Conservation (phyloP, 768 basidiomycete genomes). For the Daedalea quercina region DNA sequence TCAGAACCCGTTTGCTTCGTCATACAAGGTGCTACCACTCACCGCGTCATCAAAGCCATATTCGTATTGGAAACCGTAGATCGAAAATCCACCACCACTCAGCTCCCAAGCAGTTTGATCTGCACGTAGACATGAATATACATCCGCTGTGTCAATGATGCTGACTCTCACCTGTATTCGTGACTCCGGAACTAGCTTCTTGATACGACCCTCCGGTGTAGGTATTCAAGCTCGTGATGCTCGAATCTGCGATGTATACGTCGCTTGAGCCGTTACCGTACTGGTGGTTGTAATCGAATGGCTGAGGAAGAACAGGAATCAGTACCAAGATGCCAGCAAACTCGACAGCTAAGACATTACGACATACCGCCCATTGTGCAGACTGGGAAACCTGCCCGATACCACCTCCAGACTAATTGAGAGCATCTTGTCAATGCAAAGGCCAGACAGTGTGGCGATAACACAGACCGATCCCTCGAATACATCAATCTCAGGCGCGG, state of each 20-base stretch:
- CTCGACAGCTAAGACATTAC: not conserved
- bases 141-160: too few relatives aligned
- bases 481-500: constrained; percentile 68
- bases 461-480: constrained; percentile 34
- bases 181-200: constrained; percentile 48
- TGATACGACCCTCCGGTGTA: constrained; percentile 78
- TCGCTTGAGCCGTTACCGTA: constrained; percentile 65
- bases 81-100: constrained; percentile 48
- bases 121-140: constrained; percentile 19
- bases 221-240: constrained; percentile 47
- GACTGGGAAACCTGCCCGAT: constrained; percentile 77
- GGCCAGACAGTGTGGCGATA: too few relatives aligned
- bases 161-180: constrained; percentile 29
- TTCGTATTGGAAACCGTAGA: constrained; percentile 79
- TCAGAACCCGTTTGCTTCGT: not conserved
- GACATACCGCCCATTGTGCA: constrained; percentile 69
- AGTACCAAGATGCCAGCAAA: not conserved
- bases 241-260: constrained; percentile 46
- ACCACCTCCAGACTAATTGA: constrained; percentile 29
- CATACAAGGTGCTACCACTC: constrained; percentile 18
- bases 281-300: constrained; percentile 67
- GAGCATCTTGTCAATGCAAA: too few relatives aligned
- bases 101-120: constrained; percentile 68
- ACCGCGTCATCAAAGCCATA: constrained; percentile 58
- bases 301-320: constrained; percentile 31